These are phyloP conservation scores for Ceratocystis albifundus DNA, from an alignment of 2,329 filamentous ascomycete genomes.

Conservation along the genomic window DNA sequence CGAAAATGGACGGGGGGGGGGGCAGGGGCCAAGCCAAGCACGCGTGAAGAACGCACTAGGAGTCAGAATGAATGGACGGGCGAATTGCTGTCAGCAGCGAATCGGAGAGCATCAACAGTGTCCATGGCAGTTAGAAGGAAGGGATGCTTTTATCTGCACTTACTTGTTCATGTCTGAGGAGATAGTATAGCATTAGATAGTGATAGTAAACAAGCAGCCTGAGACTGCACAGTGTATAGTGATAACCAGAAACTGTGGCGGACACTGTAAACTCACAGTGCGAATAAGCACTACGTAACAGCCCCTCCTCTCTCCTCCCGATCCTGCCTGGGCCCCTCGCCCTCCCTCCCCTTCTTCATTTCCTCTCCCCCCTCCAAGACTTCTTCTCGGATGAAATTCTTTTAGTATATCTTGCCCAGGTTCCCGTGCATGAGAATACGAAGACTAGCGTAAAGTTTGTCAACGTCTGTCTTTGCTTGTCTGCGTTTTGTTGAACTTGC, in stretches of 20 bases:
- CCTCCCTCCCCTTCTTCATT: background rate
- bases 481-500: background rate
- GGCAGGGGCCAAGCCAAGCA: background rate
- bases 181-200: too few relatives aligned
- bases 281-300: background rate
- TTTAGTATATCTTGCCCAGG: conserved; percentile 15
- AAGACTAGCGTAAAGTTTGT: conserved; percentile 9
- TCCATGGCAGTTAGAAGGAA: too few relatives aligned
- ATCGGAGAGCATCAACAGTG: too few relatives aligned
- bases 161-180: too few relatives aligned
- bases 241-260: background rate
- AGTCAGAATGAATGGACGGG: too few relatives aligned
- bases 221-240: too few relatives aligned
- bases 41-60: too few relatives aligned
- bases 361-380: background rate
- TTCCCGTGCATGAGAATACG: conserved; percentile 3
- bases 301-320: background rate
- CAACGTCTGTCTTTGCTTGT: conserved; percentile 12
- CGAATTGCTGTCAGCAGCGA: too few relatives aligned
- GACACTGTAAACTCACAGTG: background rate
- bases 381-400: too few relatives aligned
- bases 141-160: too few relatives aligned
- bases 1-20: background rate
- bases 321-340: background rate
- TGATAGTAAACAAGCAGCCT: too few relatives aligned